phyloP scores from a whole-genome alignment of 345 rosid species.

The Lepidium didymum region DNA sequence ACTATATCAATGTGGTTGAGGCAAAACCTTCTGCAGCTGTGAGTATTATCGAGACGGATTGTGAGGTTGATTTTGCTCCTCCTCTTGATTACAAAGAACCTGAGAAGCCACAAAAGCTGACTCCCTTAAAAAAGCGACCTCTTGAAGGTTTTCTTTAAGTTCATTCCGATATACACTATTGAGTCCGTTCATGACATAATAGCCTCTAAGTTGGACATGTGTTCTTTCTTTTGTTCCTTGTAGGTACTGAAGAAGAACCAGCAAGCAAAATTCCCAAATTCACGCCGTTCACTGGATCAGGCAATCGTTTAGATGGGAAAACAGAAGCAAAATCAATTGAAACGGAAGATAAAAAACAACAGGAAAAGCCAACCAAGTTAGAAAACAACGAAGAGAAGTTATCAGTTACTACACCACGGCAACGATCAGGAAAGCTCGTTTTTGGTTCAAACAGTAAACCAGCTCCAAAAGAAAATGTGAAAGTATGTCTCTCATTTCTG shows the following conservation, averaged over 20 bases:
- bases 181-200: background rate
- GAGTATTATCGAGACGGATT: constrained; percentile 66
- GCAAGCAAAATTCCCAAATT: constrained; percentile 37
- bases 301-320: constrained; percentile 55
- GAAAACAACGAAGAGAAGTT: constrained; percentile 28
- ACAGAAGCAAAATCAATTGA: constrained; percentile 17
- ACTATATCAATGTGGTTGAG: constrained; percentile 54
- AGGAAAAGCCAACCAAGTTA: constrained; percentile 13
- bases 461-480: constrained; percentile 15
- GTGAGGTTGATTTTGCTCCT: constrained; percentile 66
- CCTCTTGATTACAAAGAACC: constrained; percentile 64
- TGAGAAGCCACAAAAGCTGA: constrained; percentile 34
- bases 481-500: constrained; percentile 25
- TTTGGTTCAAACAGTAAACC: constrained; percentile 44
- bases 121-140: constrained; percentile 24
- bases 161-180: background rate
- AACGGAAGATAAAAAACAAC: constrained; percentile 8
- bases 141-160: constrained; percentile 34
- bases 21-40: constrained; percentile 57
- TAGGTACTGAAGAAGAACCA: constrained; percentile 44
- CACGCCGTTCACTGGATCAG: constrained; percentile 48
- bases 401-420: constrained; percentile 17
- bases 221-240: background rate
- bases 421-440: constrained; percentile 41
- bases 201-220: background rate